Conservation (phyloP, 495 filamentous ascomycete species). For the Penicillium turbatum region DNA sequence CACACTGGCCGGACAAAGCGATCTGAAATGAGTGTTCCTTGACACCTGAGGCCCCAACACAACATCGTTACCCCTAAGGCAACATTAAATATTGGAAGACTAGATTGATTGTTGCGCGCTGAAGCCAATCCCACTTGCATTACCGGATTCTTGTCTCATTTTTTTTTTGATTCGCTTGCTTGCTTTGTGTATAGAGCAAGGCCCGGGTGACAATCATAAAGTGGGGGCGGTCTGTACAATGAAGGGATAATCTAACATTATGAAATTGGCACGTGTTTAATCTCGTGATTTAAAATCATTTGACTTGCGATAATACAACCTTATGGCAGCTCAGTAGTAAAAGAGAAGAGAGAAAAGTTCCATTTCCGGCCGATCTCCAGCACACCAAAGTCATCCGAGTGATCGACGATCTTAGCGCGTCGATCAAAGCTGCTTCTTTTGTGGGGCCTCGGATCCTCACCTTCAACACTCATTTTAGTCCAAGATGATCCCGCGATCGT, state of each 20-base stretch:
- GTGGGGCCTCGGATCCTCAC: not conserved
- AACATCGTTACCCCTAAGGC: too few relatives aligned
- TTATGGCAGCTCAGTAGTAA: not conserved
- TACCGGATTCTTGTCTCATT: too few relatives aligned
- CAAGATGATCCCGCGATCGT: conserved; percentile 6
- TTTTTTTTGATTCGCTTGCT: too few relatives aligned
- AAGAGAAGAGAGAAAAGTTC: not conserved
- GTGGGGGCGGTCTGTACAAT: not conserved
- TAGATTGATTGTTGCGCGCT: too few relatives aligned
- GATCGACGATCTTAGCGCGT: not conserved
- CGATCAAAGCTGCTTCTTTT: not conserved
- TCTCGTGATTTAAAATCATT: not conserved
- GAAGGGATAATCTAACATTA: not conserved
- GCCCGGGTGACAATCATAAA: too few relatives aligned
- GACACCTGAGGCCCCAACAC: too few relatives aligned
- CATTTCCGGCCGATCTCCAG: not conserved
- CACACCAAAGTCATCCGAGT: not conserved
- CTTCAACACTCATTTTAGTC: not conserved
- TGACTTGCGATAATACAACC: not conserved
- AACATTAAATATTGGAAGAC: too few relatives aligned
- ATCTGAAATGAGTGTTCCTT: too few relatives aligned
- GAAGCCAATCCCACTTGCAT: too few relatives aligned
- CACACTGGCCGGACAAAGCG: too few relatives aligned
- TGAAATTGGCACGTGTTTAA: not conserved
- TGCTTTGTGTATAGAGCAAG: too few relatives aligned